Base-by-base conservation (phyloP, 1,139 yeast species). In the Diutina sp. region DNA sequence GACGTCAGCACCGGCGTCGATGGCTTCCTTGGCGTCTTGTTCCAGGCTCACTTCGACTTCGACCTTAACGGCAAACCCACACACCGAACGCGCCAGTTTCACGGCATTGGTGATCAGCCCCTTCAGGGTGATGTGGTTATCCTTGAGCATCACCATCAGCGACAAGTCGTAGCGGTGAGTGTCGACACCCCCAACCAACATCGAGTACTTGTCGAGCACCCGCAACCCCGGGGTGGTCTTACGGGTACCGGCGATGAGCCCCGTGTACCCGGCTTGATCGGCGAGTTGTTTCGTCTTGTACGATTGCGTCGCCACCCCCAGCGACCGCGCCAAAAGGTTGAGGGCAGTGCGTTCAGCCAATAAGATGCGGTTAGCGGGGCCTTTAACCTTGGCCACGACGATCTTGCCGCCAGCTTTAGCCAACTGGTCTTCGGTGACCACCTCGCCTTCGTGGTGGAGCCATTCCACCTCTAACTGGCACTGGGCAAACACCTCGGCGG, bases 171-270 rank as follows among this genome's bases (percentile, higher is more conserved):
- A 90, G 60, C 98, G 77, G 69, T 91, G 98, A 58, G 95, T 82
- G 67, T 91, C 98, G 58, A 90, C 89, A 8, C 97, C 97, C 30
- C 97, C 98, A 12, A 91, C 95, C 48, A 90, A 73, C 98, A 91
- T 91, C 47, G 96, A 86, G 69, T 91, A 91, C 68, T 91, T 91
- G 66, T 93, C 98, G 58, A 91, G 72, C 51, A 84, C 76, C 64
- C 98, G 80, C 61, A 91, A 79, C 0, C 98, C 98, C 0, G 98
- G 98, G 0, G 98, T 91, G n/a, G 97, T 91, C 69, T 91, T 91
- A 66, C 98, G 82, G 1, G 98, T 91, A n/a, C 98, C 98, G 0
- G 98, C 97, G 67, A 91, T 89, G 45, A 85, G 77, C 0, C 97
- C 98, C 2, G 73, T 73, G 67, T 84, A 91, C 0, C 96, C 95